phyloP scores from a whole-genome alignment of 345 rosid genomes.

The Eucalyptus pumila region DNA sequence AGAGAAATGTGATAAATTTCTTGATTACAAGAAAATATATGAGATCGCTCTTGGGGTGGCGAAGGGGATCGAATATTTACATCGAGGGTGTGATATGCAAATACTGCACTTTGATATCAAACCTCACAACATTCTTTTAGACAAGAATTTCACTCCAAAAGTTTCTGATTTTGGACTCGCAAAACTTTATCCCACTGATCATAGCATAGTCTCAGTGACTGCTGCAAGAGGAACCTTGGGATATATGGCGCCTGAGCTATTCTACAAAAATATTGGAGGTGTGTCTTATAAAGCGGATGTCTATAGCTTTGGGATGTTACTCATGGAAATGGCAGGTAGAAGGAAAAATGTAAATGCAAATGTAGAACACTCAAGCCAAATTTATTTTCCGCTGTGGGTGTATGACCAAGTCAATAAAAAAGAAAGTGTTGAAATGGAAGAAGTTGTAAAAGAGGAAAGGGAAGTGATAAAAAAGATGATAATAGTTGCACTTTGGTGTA shows the following conservation, averaged over 20 bases:
- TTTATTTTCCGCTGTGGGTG: neutral
- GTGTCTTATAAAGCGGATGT: neutral
- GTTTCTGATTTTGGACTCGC: neutral
- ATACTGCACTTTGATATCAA: neutral
- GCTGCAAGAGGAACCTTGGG: neutral
- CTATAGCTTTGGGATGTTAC: neutral
- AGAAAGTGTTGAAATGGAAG: neutral
- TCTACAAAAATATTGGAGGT: neutral
- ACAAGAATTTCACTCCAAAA: neutral
- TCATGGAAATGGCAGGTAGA: neutral
- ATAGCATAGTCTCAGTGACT: neutral
- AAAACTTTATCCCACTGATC: neutral
- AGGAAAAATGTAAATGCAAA: neutral
- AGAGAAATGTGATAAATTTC: fast-evolving
- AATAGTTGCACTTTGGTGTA: neutral
- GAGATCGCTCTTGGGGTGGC: neutral
- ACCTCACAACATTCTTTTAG: neutral
- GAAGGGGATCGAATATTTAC: neutral
- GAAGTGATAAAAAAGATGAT: neutral
- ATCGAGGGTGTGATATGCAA: neutral
- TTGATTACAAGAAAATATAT: neutral
- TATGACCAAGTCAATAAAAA: neutral
- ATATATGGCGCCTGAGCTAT: neutral
- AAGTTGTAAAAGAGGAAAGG: neutral
- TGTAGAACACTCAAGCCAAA: neutral